Base-by-base conservation (phyloP, 768 basidiomycete species). In the Stropharia rugosoannulata region DNA sequence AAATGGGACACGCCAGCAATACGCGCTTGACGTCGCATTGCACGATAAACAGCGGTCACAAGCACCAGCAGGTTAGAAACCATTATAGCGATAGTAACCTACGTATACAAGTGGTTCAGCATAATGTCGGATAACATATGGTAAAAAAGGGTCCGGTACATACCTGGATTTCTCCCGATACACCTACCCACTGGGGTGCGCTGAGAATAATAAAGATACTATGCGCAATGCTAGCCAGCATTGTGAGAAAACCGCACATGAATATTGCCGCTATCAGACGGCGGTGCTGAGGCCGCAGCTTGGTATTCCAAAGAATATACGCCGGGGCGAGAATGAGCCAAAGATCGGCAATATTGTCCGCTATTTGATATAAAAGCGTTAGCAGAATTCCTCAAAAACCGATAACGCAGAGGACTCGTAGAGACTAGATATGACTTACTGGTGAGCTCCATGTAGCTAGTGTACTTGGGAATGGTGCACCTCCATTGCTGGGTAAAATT, bases 1-100 rank as follows among this genome's bases (percentile, higher is more conserved):
- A 46, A 22, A 46, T 22, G 22, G 9, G 45, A 22, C 8, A 7
- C 45, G 11, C 22, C 15, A 5, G 22, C 45, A 22, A 27, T 13
- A 9, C 45, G 45, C 27, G 19, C 45, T 9, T 6, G 45, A 22
- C 27, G 29, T 22, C 43, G 42, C 47, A 57, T 39, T 18, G 36
- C 55, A 8, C 45, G 61, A 56, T 59, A 59, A 25, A 56, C 18
- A 39, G 19, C 51, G 7, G 58, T 59, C 11, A 55, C 54, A 10
- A 59, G 19, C n/a, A 59, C 58, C 15, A 59, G 42, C 15, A 59
- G 38, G 38, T 59, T 59, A 3, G 51, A 59, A 4, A 59, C 49
- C 13, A 59, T n/a, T 18, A 56, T 52, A 4, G 58, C 37, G n/a
- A 54, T 54, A 18, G 45, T 46, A n/a, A 46, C 45, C 45, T 46